Base-by-base conservation (phyloP, 1,284 basidiomycete species). In the Anthracocystis panici-leucophaei region DNA sequence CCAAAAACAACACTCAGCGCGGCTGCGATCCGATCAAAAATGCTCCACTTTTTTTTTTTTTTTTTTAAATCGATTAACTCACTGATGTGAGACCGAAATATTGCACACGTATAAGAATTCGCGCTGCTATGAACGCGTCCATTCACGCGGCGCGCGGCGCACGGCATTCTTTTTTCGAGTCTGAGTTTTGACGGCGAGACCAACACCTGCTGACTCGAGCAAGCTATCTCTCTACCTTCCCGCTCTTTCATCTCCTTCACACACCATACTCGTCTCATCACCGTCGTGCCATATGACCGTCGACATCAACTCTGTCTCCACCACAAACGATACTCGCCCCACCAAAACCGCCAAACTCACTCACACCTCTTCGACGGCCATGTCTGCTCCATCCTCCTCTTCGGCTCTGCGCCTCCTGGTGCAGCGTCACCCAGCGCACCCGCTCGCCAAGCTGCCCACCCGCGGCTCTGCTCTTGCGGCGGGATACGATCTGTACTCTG, bases 401-500 rank as follows among this genome's bases (percentile, higher is more conserved):
- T 64, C 67, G 1, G 52, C 73, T 1, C 64, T 79, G 14, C 79
- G 79, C 20, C 90, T 98, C 20, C 90, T 94, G 72, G 91, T 99
- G 79, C 96, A 97, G 84, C 90, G 91, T 40, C 90, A 93, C 51
- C 92, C 92, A 1, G 89, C 73, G 3, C 79, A 82, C 49, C 83
- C 91, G 14, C 91, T 91, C 78, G 97, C 94, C 18, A 92, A 87
- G 71, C 84, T 97, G 27, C 96, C 97, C 0, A 95, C 93, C 12
- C 90, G 93, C 64, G 96, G 96, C 1, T 95, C 93, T 7, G 86
- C 90, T 1, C 88, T 92, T 50, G 90, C 96, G 2, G 96, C 96
- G 3, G 96, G 96, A 2, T 96, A 98, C 84, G 96, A 99, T 86
- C 88, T 99, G 44, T 97, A 94, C 87, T 92, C 92, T 91, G 92